Conservation (phyloP, 2,329 filamentous ascomycete species). For the Colletotrichum lini region DNA sequence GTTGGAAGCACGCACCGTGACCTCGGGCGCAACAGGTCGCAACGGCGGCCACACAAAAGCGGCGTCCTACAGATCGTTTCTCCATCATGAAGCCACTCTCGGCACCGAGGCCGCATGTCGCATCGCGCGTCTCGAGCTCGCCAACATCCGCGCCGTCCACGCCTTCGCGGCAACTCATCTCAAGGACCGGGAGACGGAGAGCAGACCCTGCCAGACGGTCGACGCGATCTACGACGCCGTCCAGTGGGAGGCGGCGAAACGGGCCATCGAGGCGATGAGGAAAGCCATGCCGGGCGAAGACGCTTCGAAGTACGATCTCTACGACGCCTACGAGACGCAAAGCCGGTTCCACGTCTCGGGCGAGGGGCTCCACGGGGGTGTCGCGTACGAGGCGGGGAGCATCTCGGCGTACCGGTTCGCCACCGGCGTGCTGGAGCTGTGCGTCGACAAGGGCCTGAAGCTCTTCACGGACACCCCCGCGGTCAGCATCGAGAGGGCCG, state of each 20-base stretch:
- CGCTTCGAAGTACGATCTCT: slow-evolving; percentile 61
- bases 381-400: slow-evolving; percentile 62
- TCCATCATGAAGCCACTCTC: slow-evolving; percentile 59
- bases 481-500: background rate
- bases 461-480: slow-evolving; percentile 40
- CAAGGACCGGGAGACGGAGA: slow-evolving; percentile 58
- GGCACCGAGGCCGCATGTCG: slow-evolving; percentile 64
- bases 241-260: slow-evolving; percentile 56
- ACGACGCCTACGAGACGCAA: slow-evolving; percentile 57
- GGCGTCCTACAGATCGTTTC: slow-evolving; percentile 64
- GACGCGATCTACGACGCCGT: slow-evolving; percentile 69
- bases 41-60: slow-evolving; percentile 68
- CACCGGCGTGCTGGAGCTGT: slow-evolving; percentile 40
- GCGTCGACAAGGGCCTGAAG: slow-evolving; percentile 31
- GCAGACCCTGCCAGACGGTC: slow-evolving; percentile 65
- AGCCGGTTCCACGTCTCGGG: slow-evolving; percentile 44
- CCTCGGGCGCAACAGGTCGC: slow-evolving; percentile 67
- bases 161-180: slow-evolving; percentile 62
- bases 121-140: slow-evolving; percentile 66
- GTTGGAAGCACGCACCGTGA: slow-evolving; percentile 64
- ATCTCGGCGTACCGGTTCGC: slow-evolving; percentile 57
- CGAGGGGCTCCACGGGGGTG: slow-evolving; percentile 59
- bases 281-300: slow-evolving; percentile 58
- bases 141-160: slow-evolving; percentile 69
- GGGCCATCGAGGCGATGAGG: slow-evolving; percentile 61